These are phyloP conservation scores for Ascochyta koolunga DNA, from an alignment of 2,329 filamentous ascomycete species.

Conservation along the genomic window DNA sequence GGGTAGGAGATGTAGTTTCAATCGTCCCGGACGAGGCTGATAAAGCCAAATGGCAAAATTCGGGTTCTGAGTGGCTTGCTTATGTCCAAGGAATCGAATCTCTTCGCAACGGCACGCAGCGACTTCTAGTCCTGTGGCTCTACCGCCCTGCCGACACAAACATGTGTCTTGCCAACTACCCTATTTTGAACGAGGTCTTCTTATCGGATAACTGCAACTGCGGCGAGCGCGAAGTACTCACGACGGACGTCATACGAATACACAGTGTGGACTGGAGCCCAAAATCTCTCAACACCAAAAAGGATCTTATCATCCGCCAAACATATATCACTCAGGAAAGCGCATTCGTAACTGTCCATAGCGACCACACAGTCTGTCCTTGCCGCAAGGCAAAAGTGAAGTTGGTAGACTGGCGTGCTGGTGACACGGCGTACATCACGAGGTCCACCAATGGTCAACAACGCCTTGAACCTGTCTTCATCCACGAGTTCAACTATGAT, in stretches of 20 bases:
- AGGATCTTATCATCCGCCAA: conserved; percentile 69
- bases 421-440: conserved; percentile 55
- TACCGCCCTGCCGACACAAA: conserved; percentile 75
- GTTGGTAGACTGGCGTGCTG: conserved; percentile 6
- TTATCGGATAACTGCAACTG: conserved; percentile 79
- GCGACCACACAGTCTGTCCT: conserved; percentile 62
- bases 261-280: conserved; percentile 66
- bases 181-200: conserved; percentile 75
- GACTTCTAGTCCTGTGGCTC: conserved; percentile 73
- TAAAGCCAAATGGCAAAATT: conserved; percentile 60
- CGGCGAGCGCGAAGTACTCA: conserved; percentile 56
- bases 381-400: conserved; percentile 37
- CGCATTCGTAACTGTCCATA: conserved; percentile 65
- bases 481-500: conserved; percentile 52
- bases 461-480: conserved; percentile 65
- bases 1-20: conserved; percentile 58
- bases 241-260: conserved; percentile 62
- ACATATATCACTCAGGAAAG: conserved; percentile 67
- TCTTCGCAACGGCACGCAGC: conserved; percentile 43
- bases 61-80: conserved; percentile 68
- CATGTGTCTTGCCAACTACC: conserved; percentile 71
- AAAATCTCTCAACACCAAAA: conserved; percentile 52
- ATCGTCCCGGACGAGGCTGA: conserved; percentile 56
- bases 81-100: conserved; percentile 63
- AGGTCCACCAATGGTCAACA: conserved; percentile 31